Base-by-base conservation (phyloP, 2,329 filamentous ascomycete genomes). In the Botrytis cinerea region DNA sequence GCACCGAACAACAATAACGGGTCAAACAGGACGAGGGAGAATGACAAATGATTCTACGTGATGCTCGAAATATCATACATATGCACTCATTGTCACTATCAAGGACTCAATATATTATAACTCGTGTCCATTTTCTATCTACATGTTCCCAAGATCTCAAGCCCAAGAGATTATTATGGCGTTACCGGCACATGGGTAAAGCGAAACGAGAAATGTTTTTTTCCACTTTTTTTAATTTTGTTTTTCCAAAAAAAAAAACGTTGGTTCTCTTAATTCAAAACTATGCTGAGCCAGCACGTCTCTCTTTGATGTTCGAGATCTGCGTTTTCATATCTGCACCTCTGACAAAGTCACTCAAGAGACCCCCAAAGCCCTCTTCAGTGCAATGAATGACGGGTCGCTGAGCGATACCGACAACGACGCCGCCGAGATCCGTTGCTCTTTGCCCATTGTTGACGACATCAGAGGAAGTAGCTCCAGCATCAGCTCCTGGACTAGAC, bases 281-380 rank as follows among this genome's bases (percentile, higher is more conserved):
- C 5, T 5, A 14, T 51, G 25, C 4, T 6, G 10, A 14, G 46
- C 46, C 20, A 22, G 22, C 20, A 10, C 43, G 43, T 18, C 16
- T 45, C 14, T 16, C 14, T 45, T 20, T 18, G 43, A 45, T 45
- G 5, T 20, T 16, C 6, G 43, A 6, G 7, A 22, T 7, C 7
- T 46, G 45, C 18, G 2, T 9, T 46, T 22, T 8, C 0, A n/a
- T 54, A 25, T 25, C 1, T 6, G 0, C 0, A 54, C 12, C 25
- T 1, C 2, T 1, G 2, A 1, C 0, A 57, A 57, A 57, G 6
- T 57, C n/a, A 2, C 3, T 18, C 25, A 18, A 3, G n/a, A 57
- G 51, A 2, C 51, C 1, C 1, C 9, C 0, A 14, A 8, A 32
- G n/a, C n/a, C n/a, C n/a, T 7, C 51, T 1, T 57, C 51, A 57